Percentiles rank a stretch among this genome's conserved stretches.
phyloP scores from a whole-genome alignment of 225 moss, liverwort and hornwort genomes.

The Polytrichum commune region DNA sequence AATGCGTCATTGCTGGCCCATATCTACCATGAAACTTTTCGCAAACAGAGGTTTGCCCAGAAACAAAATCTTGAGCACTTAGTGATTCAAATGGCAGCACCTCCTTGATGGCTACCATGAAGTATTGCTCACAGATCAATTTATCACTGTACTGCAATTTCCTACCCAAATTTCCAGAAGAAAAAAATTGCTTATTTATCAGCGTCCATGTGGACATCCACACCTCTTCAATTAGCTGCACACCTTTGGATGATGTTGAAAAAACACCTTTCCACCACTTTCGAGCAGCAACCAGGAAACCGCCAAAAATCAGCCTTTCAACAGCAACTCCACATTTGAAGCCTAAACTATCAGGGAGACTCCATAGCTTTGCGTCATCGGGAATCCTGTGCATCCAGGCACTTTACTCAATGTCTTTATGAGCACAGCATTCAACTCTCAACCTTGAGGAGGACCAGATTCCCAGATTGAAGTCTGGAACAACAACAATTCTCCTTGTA shows the following conservation, averaged over 20 bases:
- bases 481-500: no score
- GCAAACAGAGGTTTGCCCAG: neutral
- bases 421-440: neutral
- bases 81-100: neutral
- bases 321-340: neutral
- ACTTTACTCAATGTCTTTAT: neutral
- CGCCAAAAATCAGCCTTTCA: neutral
- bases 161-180: neutral
- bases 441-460: neutral
- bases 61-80: neutral
- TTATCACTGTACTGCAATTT: neutral
- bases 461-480: no score
- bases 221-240: neutral
- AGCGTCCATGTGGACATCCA: neutral
- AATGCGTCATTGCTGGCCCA: neutral
- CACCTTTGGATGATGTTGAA: neutral
- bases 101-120: neutral
- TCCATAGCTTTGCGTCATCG: constrained; percentile 13
- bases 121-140: neutral
- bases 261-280: neutral
- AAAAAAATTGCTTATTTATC: neutral
- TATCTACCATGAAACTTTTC: neutral
- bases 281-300: neutral
- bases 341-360: constrained; percentile 4
- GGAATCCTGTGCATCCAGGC: constrained; percentile 8